Evolutionary conservation across 148 eudicot species (phyloP), one percentile per base, ranked within the genome.

Genomic region (Rhododendron simsii): DNA sequence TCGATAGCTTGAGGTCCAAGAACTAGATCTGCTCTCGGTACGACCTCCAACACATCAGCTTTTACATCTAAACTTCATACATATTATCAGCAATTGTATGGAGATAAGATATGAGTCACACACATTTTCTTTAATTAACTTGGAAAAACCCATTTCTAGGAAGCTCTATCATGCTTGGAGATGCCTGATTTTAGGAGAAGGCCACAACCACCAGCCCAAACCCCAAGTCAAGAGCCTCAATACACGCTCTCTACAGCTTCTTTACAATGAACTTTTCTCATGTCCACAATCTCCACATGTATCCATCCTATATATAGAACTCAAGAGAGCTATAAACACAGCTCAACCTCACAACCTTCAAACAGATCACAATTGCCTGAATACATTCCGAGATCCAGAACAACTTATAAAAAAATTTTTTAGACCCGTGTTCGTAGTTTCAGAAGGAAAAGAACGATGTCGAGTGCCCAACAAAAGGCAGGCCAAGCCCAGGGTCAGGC

Each of bases 401-500:
- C 33, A 30, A 26, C 30, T 1, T 7, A 53, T 5, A 51, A n/a
- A n/a, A n/a, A n/a, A 50, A 0, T 18, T 55, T 28, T 23, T 1
- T 13, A 44, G 26, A 5, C 30, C 80, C 14, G 20, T 81, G 0
- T 55, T 53, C 8, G 12, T 30, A 33, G 15, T 53, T 51, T 53
- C 20, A 14, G 33, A 51, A 80, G 67, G 23, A 23, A 77, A 18
- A 55, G 21, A 55, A 15, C 21, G 1, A 84, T 84, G 86, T 84
- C 86, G 63, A 84, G 71, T 41, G 80, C 80, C 53, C 86, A 77
- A 44, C 11, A 76, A 18, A 76, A 57, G 21, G 86, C 81, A 37
- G 86, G 86, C 16, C 51, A 84, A 84, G 7, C 71, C 44, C 86
- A 55, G 1, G 81, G 86, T 78, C 71, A 84, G 81, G 86, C 86